These are phyloP conservation scores for Gracilariopsis chorda DNA, from an alignment of 23 red algal genomes.

Conservation along the genomic window DNA sequence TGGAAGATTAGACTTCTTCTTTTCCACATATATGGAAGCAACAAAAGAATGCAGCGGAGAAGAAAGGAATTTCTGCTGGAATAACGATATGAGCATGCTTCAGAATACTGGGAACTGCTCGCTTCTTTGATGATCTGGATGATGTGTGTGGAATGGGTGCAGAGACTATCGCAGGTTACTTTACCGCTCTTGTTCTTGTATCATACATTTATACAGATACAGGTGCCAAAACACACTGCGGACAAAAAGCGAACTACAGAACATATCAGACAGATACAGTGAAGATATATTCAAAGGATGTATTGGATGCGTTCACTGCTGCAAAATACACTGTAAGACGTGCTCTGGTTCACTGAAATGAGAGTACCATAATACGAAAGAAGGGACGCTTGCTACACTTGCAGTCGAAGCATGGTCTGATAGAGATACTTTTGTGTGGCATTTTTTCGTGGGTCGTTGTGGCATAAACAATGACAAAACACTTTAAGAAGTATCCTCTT, in stretches of 20 bases:
- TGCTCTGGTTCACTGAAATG: conserved; percentile 27
- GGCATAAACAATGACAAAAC: conserved; percentile 37
- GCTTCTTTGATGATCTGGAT: conserved; percentile 3
- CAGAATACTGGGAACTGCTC: background rate
- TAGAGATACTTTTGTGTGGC: background rate
- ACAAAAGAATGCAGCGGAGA: background rate
- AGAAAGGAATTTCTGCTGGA: background rate
- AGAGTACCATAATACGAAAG: conserved; percentile 40
- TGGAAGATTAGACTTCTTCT: too few species aligned
- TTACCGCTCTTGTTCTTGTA: background rate
- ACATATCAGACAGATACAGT: background rate
- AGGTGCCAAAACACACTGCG: conserved; percentile 9
- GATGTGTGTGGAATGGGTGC: background rate
- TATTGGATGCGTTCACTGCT: conserved; percentile 12
- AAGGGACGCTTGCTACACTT: conserved; percentile 1
- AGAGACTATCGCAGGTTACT: background rate
- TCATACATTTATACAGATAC: background rate
- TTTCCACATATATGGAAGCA: too few species aligned
- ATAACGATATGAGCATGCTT: conserved; percentile 11
- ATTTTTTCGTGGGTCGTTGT: conserved; percentile 17
- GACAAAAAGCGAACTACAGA: background rate
- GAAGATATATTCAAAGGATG: conserved; percentile 9
- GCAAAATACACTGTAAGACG: conserved; percentile 34
- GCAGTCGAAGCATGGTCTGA: conserved; percentile 33
- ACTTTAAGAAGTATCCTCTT: background rate